Evolutionary conservation across 78 protist species (phyloP).

Genomic region (Pigoraptor vietnamica): DNA sequence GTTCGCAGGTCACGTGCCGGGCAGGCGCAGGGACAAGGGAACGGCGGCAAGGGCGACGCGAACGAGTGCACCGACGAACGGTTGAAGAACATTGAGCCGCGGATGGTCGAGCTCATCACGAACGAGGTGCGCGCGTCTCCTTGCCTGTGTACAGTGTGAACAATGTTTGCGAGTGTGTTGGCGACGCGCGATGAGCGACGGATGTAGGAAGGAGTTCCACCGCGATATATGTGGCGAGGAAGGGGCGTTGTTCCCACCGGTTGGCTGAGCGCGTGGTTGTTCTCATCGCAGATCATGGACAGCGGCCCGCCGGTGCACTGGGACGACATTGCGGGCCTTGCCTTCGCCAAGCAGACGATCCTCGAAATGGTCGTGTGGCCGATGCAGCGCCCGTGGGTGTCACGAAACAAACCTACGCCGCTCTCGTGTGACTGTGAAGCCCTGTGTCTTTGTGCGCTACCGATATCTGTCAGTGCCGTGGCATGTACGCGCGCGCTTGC

Average conservation of each 20-base stretch:
- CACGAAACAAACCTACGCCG: too few relatives aligned
- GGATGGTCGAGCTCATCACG: conserved; percentile 44
- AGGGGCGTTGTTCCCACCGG: too few relatives aligned
- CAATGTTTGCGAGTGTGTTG: too few relatives aligned
- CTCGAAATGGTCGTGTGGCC: conserved; percentile 69
- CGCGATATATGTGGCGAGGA: too few relatives aligned
- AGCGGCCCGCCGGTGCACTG: conserved; percentile 18
- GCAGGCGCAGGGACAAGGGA: neutral
- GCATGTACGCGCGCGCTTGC: neutral
- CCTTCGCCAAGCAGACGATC: conserved; percentile 51
- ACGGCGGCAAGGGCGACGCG: neutral
- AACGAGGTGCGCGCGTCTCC: conserved; percentile 36
- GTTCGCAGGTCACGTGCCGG: neutral
- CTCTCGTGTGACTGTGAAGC: too few relatives aligned
- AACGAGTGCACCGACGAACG: conserved; percentile 26
- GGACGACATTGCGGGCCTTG: conserved; percentile 74
- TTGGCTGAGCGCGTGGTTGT: too few relatives aligned
- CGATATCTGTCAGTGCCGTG: too few relatives aligned
- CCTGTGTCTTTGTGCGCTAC: too few relatives aligned
- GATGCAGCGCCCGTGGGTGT: conserved; percentile 43
- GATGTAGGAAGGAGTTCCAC: too few relatives aligned
- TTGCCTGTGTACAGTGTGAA: neutral
- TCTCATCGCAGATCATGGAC: conserved; percentile 21
- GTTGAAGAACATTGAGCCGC: conserved; percentile 56
- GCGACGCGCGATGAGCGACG: too few relatives aligned